Conservation (phyloP, 257 asterid genomes). For the Rhazya stricta region DNA sequence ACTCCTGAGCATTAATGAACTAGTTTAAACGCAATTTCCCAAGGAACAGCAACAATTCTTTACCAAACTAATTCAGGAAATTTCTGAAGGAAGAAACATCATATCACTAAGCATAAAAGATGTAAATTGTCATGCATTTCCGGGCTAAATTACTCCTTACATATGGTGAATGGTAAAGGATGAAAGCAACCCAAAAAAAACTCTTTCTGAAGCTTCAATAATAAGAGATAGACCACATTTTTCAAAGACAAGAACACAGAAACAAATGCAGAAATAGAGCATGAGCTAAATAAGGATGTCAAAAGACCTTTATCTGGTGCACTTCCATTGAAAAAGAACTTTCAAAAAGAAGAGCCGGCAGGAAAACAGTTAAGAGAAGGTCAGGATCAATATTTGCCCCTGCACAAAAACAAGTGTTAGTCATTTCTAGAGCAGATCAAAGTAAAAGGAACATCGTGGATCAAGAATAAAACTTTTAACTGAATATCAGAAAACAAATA, state of each 20-base stretch:
- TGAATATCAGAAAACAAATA: not conserved
- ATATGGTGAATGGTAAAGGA: not conserved
- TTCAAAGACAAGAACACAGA: not conserved
- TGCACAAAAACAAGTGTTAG: constrained; percentile 21
- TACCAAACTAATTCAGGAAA: not conserved
- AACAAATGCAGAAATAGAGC: not conserved
- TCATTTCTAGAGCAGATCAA: constrained; percentile 14
- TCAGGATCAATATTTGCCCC: constrained; percentile 96
- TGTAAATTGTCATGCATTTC: not conserved
- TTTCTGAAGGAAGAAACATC: not conserved
- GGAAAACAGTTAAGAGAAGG: constrained; percentile 93
- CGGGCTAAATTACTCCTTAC: not conserved
- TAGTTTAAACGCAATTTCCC: not conserved
- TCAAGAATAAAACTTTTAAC: not conserved
- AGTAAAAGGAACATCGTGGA: not conserved
- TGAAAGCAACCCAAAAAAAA: not conserved
- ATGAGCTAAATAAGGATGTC: not conserved
- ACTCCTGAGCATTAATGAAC: not conserved
- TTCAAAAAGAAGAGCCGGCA: constrained; percentile 97
- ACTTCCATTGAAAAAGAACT: constrained; percentile 93
- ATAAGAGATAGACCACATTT: not conserved
- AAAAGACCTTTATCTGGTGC: constrained; percentile 91
- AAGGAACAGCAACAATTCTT: not conserved
- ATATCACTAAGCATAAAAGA: not conserved
- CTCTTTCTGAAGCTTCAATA: not conserved